Conservation (phyloP, 192 early-diverging fungal species). For the Gaertneriomyces semiglobifer region DNA sequence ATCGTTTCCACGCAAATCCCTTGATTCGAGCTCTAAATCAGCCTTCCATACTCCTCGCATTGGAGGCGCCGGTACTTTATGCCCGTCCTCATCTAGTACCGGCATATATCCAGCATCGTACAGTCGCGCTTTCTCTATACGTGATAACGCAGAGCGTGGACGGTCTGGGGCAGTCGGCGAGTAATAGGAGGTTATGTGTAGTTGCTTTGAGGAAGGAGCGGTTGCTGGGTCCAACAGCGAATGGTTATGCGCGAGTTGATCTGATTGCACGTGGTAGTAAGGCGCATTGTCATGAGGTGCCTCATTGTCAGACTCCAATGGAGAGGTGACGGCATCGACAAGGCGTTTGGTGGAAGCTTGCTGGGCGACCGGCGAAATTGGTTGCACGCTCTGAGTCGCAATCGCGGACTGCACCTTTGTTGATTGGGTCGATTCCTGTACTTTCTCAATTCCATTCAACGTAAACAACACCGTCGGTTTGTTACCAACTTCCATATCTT, state of each 20-base stretch:
- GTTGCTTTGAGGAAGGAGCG: neutral
- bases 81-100: constrained; percentile 32
- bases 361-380: neutral
- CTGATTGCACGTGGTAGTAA: too few relatives aligned
- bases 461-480: constrained; percentile 2
- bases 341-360: neutral
- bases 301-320: neutral
- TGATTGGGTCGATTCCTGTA: neutral
- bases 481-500: neutral
- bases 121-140: constrained; percentile 28
- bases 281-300: neutral
- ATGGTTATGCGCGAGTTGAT: too few relatives aligned
- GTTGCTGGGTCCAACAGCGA: neutral
- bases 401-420: too few relatives aligned
- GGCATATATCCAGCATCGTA: constrained; percentile 40
- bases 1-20: constrained; percentile 33
- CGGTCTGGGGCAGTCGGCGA: neutral
- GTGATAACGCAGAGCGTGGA: neutral
- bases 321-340: constrained; percentile 19
- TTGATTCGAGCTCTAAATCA: constrained; percentile 26
- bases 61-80: neutral
- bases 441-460: neutral
- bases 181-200: neutral
- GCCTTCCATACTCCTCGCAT: neutral
- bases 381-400: neutral